phyloP scores from a whole-genome alignment of 2,329 filamentous ascomycete genomes.

The Pseudofabraea citricarpa region DNA sequence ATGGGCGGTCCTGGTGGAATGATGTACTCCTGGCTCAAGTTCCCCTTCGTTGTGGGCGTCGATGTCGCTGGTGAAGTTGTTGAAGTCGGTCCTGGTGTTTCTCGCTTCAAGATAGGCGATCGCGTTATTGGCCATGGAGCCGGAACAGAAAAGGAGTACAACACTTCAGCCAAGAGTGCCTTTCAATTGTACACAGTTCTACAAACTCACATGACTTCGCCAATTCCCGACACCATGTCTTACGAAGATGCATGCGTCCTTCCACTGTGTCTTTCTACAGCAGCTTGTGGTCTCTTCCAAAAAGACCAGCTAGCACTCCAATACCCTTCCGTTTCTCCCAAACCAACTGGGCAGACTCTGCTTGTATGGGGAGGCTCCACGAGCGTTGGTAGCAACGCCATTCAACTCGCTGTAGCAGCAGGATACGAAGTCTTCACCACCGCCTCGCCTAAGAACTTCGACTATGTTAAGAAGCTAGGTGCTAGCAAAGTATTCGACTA shows the following conservation, averaged over 20 bases:
- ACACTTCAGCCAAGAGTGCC: slow-evolving; percentile 16
- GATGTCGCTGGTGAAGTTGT: slow-evolving; percentile 11
- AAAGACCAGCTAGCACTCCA: slow-evolving; percentile 9
- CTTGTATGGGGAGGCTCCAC: slow-evolving; percentile 28
- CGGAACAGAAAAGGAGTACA: slow-evolving; percentile 29
- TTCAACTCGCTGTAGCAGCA: slow-evolving; percentile 36
- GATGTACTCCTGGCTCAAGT: slow-evolving; percentile 27
- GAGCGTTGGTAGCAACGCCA: slow-evolving; percentile 24
- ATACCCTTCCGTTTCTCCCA: background rate
- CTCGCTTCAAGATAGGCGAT: slow-evolving; percentile 8
- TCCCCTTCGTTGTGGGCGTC: slow-evolving; percentile 14
- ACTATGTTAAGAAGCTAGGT: slow-evolving; percentile 32
- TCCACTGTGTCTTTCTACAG: slow-evolving; percentile 28
- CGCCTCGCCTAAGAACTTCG: slow-evolving; percentile 29
- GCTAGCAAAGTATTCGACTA: slow-evolving; percentile 39
- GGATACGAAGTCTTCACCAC: slow-evolving; percentile 36
- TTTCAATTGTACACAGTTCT: slow-evolving; percentile 24
- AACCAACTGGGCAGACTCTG: slow-evolving; percentile 18
- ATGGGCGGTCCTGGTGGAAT: slow-evolving; percentile 22
- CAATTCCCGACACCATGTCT: slow-evolving; percentile 24
- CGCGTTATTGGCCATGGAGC: slow-evolving; percentile 28
- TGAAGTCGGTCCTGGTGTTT: slow-evolving; percentile 8
- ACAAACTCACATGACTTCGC: slow-evolving; percentile 10
- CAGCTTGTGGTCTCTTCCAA: slow-evolving; percentile 27
- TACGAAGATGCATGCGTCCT: slow-evolving; percentile 28